Evolutionary conservation across 441 rosid species (phyloP).

Genomic region (Melastoma candidum): DNA sequence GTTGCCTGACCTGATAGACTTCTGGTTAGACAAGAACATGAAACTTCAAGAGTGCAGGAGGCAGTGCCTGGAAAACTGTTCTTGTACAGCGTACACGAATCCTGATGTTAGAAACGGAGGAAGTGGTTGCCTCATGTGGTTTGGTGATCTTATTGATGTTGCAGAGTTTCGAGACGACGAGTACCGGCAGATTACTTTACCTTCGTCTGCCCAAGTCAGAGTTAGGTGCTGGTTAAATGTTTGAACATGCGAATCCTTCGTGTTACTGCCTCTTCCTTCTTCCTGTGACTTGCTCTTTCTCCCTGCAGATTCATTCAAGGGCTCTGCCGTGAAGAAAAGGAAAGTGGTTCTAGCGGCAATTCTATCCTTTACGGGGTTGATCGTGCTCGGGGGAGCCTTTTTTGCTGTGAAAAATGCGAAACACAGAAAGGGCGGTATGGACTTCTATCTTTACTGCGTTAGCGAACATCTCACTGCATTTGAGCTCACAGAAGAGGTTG

Average conservation of each 20-base stretch:
- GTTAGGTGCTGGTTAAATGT: too few species aligned
- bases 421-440: not conserved
- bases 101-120: too few species aligned
- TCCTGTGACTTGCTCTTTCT: not conserved
- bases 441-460: not conserved
- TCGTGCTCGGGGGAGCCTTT: too few species aligned
- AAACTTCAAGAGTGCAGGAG: not conserved
- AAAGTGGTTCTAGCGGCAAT: not conserved
- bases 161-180: not conserved
- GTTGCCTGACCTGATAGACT: not conserved
- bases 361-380: not conserved
- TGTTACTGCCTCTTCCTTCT: too few species aligned
- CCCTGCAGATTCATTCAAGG: not conserved
- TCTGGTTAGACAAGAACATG: not conserved
- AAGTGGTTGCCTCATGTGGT: not conserved
- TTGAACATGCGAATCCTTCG: too few species aligned
- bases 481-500: not conserved
- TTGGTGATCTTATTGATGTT: slow-evolving; percentile 1
- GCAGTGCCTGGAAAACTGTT: not conserved
- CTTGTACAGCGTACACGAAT: too few species aligned
- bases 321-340: not conserved
- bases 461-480: too few species aligned
- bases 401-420: too few species aligned
- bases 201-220: not conserved
- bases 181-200: not conserved